These are phyloP conservation scores for Termitomyces sp. DNA, from an alignment of 768 basidiomycete genomes.

Conservation along the genomic window DNA sequence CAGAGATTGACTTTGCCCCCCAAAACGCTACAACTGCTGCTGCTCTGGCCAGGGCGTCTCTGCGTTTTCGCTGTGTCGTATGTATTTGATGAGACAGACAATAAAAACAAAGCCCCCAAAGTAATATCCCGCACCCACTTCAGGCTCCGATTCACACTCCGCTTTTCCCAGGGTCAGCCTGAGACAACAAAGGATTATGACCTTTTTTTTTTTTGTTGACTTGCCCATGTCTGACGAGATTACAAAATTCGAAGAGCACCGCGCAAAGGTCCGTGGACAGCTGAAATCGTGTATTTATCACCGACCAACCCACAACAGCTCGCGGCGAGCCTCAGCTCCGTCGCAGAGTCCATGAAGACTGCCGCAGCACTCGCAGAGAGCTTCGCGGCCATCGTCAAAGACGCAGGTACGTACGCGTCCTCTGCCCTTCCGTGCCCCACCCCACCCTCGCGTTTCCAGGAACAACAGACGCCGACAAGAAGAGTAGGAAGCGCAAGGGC, in stretches of 20 bases:
- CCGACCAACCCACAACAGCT: too few species aligned
- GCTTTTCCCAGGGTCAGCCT: conserved; percentile 33
- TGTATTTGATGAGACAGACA: conserved; percentile 14
- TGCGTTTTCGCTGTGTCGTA: conserved; percentile 12
- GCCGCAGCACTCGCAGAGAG: conserved; percentile 58
- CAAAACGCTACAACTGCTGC: too few species aligned
- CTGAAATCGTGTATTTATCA: too few species aligned
- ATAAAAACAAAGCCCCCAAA: neutral
- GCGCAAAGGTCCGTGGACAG: conserved; percentile 30
- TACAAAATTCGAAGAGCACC: conserved; percentile 25
- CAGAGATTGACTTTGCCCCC: too few species aligned
- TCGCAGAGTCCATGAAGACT: conserved; percentile 62
- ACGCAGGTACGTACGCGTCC: conserved; percentile 16
- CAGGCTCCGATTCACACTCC: conserved; percentile 27
- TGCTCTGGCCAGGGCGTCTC: conserved; percentile 15
- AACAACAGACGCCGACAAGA: conserved; percentile 17
- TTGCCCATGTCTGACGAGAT: conserved; percentile 22
- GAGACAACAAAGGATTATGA: conserved; percentile 13
- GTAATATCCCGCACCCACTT: conserved; percentile 18
- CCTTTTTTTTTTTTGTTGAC: conserved; percentile 11
- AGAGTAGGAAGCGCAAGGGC: conserved; percentile 53
- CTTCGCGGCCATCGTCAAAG: conserved; percentile 48
- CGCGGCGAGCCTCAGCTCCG: conserved; percentile 45
- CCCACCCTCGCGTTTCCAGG: conserved; percentile 14
- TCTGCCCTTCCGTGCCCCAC: conserved; percentile 7